Conservation (phyloP, 192 early-diverging fungal species). For the Lobosporangium transversale region DNA sequence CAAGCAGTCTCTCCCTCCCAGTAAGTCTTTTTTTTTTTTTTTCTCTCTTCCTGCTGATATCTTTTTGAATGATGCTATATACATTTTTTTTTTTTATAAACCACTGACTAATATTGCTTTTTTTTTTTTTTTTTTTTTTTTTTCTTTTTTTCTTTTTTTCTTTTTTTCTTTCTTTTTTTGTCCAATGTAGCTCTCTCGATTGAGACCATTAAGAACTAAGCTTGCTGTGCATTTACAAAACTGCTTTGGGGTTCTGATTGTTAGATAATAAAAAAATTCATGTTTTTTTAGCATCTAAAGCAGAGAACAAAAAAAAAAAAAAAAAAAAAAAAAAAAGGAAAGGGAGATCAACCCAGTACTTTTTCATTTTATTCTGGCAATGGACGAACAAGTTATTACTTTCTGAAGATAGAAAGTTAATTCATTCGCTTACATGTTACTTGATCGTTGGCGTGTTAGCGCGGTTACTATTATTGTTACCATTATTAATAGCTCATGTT, state of each 20-base stretch:
- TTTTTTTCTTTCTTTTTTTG: neutral
- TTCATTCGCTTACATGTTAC: too few relatives aligned
- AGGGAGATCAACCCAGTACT: too few relatives aligned
- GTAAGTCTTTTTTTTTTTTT: conserved; percentile 16
- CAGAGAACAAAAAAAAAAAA: neutral
- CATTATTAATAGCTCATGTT: too few relatives aligned
- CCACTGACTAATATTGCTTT: too few relatives aligned
- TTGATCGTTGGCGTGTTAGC: too few relatives aligned
- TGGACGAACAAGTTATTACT: too few relatives aligned
- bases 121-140: neutral
- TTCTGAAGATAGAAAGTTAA: too few relatives aligned
- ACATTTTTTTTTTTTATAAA: neutral
- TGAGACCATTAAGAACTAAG: conserved; percentile 57
- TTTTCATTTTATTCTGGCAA: too few relatives aligned
- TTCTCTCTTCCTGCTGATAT: too few relatives aligned
- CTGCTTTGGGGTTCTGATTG: conserved; percentile 29
- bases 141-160: neutral
- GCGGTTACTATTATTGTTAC: too few relatives aligned
- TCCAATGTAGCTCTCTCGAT: conserved; percentile 35
- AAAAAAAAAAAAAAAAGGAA: too few relatives aligned
- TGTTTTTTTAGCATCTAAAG: neutral
- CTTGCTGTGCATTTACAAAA: conserved; percentile 17
- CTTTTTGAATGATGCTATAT: too few relatives aligned
- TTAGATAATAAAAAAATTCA: conserved; percentile 24
- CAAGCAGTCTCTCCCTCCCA: conserved; percentile 93